Conservation (phyloP, 192 early-diverging fungal genomes). For the Linnemannia hyalina region DNA sequence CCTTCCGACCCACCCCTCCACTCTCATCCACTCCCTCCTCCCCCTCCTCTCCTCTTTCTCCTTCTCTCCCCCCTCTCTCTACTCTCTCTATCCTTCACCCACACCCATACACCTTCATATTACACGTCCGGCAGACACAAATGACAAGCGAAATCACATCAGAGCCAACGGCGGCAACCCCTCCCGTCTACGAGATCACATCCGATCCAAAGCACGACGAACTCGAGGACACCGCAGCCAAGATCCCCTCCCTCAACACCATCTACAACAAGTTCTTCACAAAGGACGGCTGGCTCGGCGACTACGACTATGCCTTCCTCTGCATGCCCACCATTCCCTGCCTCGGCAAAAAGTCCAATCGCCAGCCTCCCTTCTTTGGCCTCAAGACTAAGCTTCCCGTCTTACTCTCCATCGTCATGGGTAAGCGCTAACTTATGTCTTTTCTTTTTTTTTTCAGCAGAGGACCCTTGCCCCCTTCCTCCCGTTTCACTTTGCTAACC, state of each 20-base stretch:
- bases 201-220: constrained; percentile 26
- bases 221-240: constrained; percentile 34
- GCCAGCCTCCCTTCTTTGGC: constrained; percentile 63
- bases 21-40: not conserved
- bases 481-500: not conserved
- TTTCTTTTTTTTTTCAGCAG: not conserved
- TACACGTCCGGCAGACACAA: not conserved
- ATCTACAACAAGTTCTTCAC: constrained; percentile 48
- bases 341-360: constrained; percentile 37
- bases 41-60: not conserved
- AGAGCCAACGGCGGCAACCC: constrained; percentile 19
- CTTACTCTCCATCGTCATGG: constrained; percentile 60
- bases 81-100: not conserved
- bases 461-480: constrained; percentile 7
- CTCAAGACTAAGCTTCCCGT: constrained; percentile 61
- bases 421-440: constrained; percentile 24
- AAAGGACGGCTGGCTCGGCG: constrained; percentile 61
- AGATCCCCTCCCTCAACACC: constrained; percentile 22
- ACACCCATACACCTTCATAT: not conserved
- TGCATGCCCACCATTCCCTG: constrained; percentile 60
- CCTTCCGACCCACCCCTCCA: not conserved
- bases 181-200: constrained; percentile 35
- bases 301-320: constrained; percentile 57
- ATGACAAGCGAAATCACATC: constrained; percentile 41
- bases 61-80: not conserved